These are phyloP conservation scores for Rhynchospora pubera DNA, from an alignment of 176 grass and related monocot species.

Conservation along the genomic window DNA sequence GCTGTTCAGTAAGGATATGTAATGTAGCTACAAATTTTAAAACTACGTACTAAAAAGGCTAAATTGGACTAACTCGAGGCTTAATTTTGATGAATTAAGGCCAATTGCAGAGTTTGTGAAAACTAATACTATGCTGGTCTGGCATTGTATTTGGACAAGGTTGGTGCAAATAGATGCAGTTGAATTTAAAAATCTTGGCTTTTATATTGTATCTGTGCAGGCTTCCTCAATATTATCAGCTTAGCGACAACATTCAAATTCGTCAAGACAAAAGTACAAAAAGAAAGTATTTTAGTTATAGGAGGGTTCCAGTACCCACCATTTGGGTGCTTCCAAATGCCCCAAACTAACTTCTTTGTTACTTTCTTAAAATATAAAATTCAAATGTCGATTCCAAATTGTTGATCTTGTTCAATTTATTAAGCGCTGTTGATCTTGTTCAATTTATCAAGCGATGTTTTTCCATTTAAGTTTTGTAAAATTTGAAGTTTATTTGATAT, in stretches of 20 bases:
- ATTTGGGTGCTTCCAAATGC: too few species aligned
- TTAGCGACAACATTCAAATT: neutral
- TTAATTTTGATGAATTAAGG: neutral
- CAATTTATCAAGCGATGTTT: too few species aligned
- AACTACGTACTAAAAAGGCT: neutral
- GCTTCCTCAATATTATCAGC: conserved; percentile 1
- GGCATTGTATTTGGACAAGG: neutral
- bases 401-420: too few species aligned
- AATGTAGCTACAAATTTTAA: neutral
- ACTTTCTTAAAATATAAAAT: too few species aligned
- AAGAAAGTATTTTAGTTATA: too few species aligned
- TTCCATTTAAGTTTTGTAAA: too few species aligned
- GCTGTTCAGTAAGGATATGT: neutral
- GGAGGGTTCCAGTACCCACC: too few species aligned
- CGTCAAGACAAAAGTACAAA: too few species aligned
- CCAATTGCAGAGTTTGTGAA: neutral
- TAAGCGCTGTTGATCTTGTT: too few species aligned
- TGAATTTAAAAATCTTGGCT: neutral
- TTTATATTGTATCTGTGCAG: neutral
- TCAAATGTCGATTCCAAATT: too few species aligned
- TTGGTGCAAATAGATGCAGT: neutral
- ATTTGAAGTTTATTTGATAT: too few species aligned
- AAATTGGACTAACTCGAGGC: neutral
- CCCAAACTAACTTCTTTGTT: too few species aligned
- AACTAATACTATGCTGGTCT: neutral